phyloP scores from a whole-genome alignment of 805 yeast species.

The Suhomyces canberraensis region DNA sequence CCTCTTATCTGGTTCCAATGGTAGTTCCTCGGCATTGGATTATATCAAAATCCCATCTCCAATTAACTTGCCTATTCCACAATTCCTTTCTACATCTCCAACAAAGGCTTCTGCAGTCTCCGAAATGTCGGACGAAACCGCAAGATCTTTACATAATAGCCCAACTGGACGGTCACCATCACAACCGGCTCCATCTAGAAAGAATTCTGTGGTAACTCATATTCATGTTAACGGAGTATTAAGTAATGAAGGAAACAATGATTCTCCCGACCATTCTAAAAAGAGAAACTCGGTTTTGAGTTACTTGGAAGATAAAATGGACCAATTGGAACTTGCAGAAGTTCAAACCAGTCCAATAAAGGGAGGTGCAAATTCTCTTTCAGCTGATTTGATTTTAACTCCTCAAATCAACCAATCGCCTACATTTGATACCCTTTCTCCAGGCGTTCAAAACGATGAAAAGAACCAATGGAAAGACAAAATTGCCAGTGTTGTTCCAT shows the following conservation, averaged over 20 bases:
- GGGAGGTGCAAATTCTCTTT: slow-evolving; percentile 3
- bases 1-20: slow-evolving; percentile 13
- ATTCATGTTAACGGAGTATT: slow-evolving; percentile 44
- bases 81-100: slow-evolving; percentile 39
- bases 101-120: slow-evolving; percentile 29
- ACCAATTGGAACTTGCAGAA: slow-evolving; percentile 35
- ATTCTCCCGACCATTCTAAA: slow-evolving; percentile 18
- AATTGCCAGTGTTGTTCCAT: background rate
- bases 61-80: slow-evolving; percentile 27
- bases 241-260: slow-evolving; percentile 17
- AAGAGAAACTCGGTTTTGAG: slow-evolving; percentile 40
- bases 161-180: slow-evolving; percentile 10
- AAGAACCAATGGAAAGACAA: slow-evolving; percentile 1
- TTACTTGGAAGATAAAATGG: slow-evolving; percentile 45
- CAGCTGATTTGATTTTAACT: slow-evolving; percentile 12
- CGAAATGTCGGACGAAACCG: slow-evolving; percentile 12
- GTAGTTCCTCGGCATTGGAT: slow-evolving; percentile 23
- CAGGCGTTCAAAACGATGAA: slow-evolving; percentile 2
- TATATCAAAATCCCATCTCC: slow-evolving; percentile 35
- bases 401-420: slow-evolving; percentile 34
- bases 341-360: slow-evolving; percentile 20
- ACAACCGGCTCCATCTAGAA: slow-evolving; percentile 18
- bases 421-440: slow-evolving; percentile 19
- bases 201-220: slow-evolving; percentile 41
- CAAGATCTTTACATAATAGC: slow-evolving; percentile 8